A percentile compares a stretch with the other conserved stretches of the same genome.
Evolutionary conservation across 768 basidiomycete species (phyloP).

Genomic region (Psilocybe cubensis): DNA sequence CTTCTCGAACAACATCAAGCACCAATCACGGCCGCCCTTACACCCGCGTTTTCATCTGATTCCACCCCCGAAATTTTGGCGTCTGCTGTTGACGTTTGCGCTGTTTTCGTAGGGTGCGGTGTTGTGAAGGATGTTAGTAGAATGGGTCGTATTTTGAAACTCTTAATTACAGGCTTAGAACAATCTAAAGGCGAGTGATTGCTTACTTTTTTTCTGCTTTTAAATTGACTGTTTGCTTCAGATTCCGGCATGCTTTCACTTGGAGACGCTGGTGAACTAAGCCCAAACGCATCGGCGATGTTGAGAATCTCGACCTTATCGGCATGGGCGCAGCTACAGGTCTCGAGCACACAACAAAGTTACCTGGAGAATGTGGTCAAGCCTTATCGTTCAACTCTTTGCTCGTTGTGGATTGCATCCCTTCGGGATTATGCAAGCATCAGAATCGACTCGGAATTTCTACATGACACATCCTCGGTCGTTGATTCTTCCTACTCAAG

Average conservation of each 20-base stretch:
- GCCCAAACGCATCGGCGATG: conserved; percentile 95
- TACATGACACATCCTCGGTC: conserved; percentile 74
- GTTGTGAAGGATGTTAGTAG: conserved; percentile 87
- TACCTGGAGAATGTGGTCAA: conserved; percentile 84
- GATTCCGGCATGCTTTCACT: conserved; percentile 84
- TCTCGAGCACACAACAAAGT: conserved; percentile 70
- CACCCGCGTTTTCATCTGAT: conserved; percentile 94
- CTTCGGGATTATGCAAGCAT: conserved; percentile 93
- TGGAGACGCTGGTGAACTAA: conserved; percentile 84
- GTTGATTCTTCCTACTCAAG: conserved; percentile 86
- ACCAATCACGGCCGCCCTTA: conserved; percentile 95
- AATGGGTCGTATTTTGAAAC: conserved; percentile 94
- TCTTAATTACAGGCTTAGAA: conserved; percentile 85
- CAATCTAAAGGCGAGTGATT: conserved; percentile 79
- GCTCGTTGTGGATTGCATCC: conserved; percentile 85
- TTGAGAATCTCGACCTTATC: conserved; percentile 89
- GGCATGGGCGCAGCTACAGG: conserved; percentile 93
- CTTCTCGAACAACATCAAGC: conserved; percentile 98
- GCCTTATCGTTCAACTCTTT: conserved; percentile 75
- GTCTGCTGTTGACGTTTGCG: conserved; percentile 91
- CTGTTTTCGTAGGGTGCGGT: conserved; percentile 93
- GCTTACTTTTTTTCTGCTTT: background rate
- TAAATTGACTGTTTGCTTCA: conserved; percentile 29
- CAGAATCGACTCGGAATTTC: conserved; percentile 84
- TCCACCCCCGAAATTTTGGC: conserved; percentile 95